phyloP scores from a whole-genome alignment of 164 flowering plant species.

The Vitis amurensis region DNA sequence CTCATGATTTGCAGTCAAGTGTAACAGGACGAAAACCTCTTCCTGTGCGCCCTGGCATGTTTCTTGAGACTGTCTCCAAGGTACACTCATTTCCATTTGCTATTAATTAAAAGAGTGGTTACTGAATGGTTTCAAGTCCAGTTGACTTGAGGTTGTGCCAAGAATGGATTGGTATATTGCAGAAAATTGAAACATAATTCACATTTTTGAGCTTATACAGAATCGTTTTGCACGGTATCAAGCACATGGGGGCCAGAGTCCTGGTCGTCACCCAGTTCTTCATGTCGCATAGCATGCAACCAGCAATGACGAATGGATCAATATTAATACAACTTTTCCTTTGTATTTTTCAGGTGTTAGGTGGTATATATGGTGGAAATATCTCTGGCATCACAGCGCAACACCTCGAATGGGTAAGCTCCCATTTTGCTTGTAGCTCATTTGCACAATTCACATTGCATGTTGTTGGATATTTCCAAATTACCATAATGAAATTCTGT shows the following conservation, averaged over 20 bases:
- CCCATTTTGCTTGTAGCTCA: neutral
- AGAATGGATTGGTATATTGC: neutral
- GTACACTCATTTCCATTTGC: conserved; percentile 24
- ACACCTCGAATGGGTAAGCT: conserved; percentile 92
- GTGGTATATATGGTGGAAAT: conserved; percentile 82
- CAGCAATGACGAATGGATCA: neutral
- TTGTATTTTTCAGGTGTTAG: conserved; percentile 63
- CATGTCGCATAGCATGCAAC: neutral
- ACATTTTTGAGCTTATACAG: neutral
- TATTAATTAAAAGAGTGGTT: neutral
- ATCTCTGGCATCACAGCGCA: conserved; percentile 88
- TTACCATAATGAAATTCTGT: too few relatives aligned
- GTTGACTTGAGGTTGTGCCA: neutral
- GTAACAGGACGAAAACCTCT: conserved; percentile 65
- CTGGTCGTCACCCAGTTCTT: neutral
- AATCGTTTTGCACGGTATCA: neutral
- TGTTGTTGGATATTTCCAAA: too few relatives aligned
- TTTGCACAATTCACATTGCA: neutral
- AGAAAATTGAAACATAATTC: neutral
- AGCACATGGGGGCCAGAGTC: neutral
- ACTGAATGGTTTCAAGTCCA: neutral
- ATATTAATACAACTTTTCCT: neutral
- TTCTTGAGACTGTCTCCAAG: conserved; percentile 94
- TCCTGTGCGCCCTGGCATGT: conserved; percentile 98
- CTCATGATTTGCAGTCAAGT: conserved; percentile 53